phyloP scores from a whole-genome alignment of 2,329 filamentous ascomycete species.

The Emmonsiellopsis sp. region DNA sequence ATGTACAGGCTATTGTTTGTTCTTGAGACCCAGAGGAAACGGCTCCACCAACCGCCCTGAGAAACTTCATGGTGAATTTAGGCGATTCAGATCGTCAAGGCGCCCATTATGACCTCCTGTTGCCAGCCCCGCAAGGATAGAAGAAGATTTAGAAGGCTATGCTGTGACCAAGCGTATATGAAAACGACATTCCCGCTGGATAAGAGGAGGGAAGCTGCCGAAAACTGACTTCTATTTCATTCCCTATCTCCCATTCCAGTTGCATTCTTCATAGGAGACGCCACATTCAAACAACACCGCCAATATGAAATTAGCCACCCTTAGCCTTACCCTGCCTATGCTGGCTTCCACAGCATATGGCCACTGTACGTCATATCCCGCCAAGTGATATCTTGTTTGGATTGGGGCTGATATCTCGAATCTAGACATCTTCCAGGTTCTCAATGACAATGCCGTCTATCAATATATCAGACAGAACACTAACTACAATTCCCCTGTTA shows the following conservation, averaged over 20 bases:
- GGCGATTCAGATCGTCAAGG: not conserved
- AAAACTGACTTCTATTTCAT: not conserved
- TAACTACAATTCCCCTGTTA: conserved; percentile 42
- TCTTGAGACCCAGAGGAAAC: not conserved
- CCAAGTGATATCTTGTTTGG: not conserved
- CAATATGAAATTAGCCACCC: not conserved
- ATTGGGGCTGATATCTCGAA: not conserved
- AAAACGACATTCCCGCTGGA: not conserved
- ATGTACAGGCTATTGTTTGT: not conserved
- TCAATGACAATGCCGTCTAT: conserved; percentile 20
- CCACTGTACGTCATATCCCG: not conserved
- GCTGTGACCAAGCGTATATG: not conserved
- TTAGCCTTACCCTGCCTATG: not conserved
- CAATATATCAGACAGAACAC: conserved; percentile 36
- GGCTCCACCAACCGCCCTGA: not conserved
- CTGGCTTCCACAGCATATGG: not conserved
- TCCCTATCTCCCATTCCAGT: not conserved
- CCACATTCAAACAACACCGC: not conserved
- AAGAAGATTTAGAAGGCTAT: not conserved
- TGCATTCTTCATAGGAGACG: not conserved
- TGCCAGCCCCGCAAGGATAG: not conserved
- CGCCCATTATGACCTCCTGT: not conserved
- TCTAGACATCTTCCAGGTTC: conserved; percentile 21
- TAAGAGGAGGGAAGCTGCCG: not conserved
- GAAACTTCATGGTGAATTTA: not conserved